Evolutionary conservation across 352 stramenopile species (phyloP).

Genomic region (Aphanomyces cochlioides): DNA sequence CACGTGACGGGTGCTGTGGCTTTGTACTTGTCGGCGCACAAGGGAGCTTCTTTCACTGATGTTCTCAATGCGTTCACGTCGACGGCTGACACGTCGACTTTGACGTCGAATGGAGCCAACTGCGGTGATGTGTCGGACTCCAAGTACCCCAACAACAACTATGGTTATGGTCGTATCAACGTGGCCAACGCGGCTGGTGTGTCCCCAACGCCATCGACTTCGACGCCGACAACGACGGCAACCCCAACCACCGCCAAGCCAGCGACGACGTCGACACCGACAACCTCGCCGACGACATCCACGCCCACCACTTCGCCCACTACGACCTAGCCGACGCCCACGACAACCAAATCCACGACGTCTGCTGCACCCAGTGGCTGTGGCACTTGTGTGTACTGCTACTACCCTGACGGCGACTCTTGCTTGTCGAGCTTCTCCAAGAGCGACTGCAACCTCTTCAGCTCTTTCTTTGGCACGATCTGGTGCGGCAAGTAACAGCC

Average conservation of each 20-base stretch:
- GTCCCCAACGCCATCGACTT: neutral
- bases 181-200: neutral
- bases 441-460: neutral
- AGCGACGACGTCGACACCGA: neutral
- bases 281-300: neutral
- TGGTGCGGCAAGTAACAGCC: slow-evolving; percentile 1
- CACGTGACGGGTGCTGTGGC: slow-evolving; percentile 34
- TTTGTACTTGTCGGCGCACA: slow-evolving; percentile 40
- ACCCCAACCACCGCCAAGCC: neutral
- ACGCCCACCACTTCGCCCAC: too few species aligned
- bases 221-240: neutral
- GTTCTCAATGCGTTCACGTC: slow-evolving; percentile 39
- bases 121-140: slow-evolving; percentile 40
- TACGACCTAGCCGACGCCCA: neutral
- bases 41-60: slow-evolving; percentile 34
- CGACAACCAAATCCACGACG: neutral
- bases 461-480: neutral
- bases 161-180: slow-evolving; percentile 32
- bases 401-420: neutral
- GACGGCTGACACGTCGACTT: slow-evolving; percentile 21
- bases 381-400: neutral
- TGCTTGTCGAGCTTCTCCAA: neutral
- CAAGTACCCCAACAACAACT: slow-evolving; percentile 45
- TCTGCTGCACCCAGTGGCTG: neutral
- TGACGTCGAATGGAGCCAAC: slow-evolving; percentile 38